Evolutionary conservation across 2,329 filamentous ascomycete species (phyloP).

Genomic region (Pseudofabraea citricarpa): DNA sequence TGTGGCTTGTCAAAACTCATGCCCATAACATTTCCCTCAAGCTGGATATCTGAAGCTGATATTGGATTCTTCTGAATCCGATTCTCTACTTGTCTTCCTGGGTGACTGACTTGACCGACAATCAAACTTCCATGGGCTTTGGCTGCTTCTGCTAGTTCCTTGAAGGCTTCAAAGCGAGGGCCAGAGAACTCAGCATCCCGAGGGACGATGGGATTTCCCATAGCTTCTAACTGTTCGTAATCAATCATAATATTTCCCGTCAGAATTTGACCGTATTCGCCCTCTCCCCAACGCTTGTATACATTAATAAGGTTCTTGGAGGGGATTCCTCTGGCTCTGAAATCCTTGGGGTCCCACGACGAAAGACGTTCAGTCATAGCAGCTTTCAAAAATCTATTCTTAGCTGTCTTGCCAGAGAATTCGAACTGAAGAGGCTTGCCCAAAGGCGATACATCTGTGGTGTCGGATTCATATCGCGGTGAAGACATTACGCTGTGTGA

Average conservation of each 20-base stretch:
- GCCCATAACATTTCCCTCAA: constrained; percentile 36
- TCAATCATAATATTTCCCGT: constrained; percentile 64
- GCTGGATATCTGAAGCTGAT: constrained; percentile 34
- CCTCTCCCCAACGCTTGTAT: constrained; percentile 58
- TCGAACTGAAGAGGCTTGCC: constrained; percentile 42
- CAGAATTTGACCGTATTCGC: constrained; percentile 48
- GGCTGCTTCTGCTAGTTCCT: constrained; percentile 45
- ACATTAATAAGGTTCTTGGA: constrained; percentile 48
- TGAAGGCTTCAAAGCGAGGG: constrained; percentile 55
- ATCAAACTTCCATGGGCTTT: constrained; percentile 55
- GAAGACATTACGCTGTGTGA: constrained; percentile 13
- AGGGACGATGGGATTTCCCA: constrained; percentile 56
- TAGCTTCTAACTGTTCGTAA: constrained; percentile 50
- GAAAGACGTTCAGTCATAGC: constrained; percentile 63
- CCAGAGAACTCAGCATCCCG: constrained; percentile 44
- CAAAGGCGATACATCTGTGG: constrained; percentile 29
- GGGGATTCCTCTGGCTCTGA: constrained; percentile 48
- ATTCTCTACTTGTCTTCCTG: constrained; percentile 39
- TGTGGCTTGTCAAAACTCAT: constrained; percentile 48
- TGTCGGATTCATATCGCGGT: constrained; percentile 19
- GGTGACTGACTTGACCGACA: constrained; percentile 58
- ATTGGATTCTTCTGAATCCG: constrained; percentile 32
- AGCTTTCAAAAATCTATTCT: constrained; percentile 63
- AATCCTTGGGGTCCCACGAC: constrained; percentile 51
- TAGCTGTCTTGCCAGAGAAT: constrained; percentile 50